Evolutionary conservation across 495 filamentous ascomycete species (phyloP), one percentile per base, ranked within the genome.

Genomic region (Penicillium nucicola): DNA sequence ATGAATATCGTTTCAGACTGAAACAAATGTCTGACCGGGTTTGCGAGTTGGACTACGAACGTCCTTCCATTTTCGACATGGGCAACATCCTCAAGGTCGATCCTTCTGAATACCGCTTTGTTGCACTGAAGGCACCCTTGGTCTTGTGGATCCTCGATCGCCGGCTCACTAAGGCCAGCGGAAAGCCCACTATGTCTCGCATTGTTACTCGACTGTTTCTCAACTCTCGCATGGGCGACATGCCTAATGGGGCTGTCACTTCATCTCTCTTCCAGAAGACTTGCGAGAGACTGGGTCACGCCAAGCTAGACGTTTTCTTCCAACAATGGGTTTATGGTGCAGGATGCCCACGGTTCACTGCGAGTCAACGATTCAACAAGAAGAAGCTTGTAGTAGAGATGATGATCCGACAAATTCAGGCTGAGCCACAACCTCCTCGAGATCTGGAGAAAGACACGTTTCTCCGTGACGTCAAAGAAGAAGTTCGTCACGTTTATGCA

Each of bases 341-440:
- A 9, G 93, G 93, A 6, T 97, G 92, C 60, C 95, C 95, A 5
- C 80, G 78, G 18, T 92, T 99, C 57, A 74, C 84, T 23, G 87
- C 93, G 42, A 87, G 80, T 14, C 91, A 96, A 54, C 79, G 84
- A 20, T 97, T 99, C 69, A 99, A 97, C 57, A 97, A 97, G 76
- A 99, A 99, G 69, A 88, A 95, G 58, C 79, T 97, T 28, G 90
- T 92, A 13, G 88, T 99, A 3, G 91, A 97, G 65, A 91, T 99
- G 82, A 83, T 80, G 45, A 92, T 99, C 54, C 78, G 77, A 37
- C 95, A 99, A 62, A 79, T 80, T 2, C 93, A 97, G 62, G 76
- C 65, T 13, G 77, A 84, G 5, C 74, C 71, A 19, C 56, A 66
- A 14, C 62, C 64, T 63, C 62, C 79, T 53, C 69, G 76, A 41